Evolutionary conservation across 2,329 filamentous ascomycete genomes (phyloP).

Genomic region (Sporothrix variecibatus): DNA sequence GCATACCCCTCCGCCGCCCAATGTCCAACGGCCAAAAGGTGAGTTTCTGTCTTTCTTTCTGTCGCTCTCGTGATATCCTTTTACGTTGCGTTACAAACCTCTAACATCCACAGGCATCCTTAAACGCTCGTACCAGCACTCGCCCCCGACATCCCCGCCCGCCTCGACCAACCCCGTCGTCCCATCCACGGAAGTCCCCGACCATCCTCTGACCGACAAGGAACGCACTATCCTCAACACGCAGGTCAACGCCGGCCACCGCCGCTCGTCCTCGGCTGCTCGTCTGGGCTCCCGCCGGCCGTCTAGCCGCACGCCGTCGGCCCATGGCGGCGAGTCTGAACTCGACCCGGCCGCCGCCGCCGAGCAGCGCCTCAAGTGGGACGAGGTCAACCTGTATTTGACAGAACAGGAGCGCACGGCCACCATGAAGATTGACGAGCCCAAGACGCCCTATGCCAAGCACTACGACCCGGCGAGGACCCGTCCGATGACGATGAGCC

Average conservation of each 20-base stretch:
- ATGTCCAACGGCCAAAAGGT: constrained; percentile 51
- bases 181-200: constrained; percentile 45
- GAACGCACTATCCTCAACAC: constrained; percentile 95
- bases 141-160: constrained; percentile 55
- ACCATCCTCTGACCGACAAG: constrained; percentile 67
- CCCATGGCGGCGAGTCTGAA: constrained; percentile 38
- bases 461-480: constrained; percentile 89
- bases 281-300: constrained; percentile 72
- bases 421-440: constrained; percentile 99
- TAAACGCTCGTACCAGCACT: constrained; percentile 78
- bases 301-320: constrained; percentile 55
- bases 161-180: constrained; percentile 38
- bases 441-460: constrained; percentile 93
- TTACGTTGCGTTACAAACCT: not conserved
- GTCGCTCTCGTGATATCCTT: not conserved
- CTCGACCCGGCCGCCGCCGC: constrained; percentile 53
- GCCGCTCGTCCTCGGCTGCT: constrained; percentile 75
- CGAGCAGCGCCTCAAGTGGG: constrained; percentile 88
- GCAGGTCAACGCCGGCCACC: constrained; percentile 86
- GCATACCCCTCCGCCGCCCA: constrained; percentile 47
- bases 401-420: constrained; percentile 93
- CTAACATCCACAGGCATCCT: constrained; percentile 71
- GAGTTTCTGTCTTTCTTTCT: constrained; percentile 27
- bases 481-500: constrained; percentile 74
- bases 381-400: constrained; percentile 95